Conservation (phyloP, 352 stramenopile genomes). For the Halophytophthora polymorphica region DNA sequence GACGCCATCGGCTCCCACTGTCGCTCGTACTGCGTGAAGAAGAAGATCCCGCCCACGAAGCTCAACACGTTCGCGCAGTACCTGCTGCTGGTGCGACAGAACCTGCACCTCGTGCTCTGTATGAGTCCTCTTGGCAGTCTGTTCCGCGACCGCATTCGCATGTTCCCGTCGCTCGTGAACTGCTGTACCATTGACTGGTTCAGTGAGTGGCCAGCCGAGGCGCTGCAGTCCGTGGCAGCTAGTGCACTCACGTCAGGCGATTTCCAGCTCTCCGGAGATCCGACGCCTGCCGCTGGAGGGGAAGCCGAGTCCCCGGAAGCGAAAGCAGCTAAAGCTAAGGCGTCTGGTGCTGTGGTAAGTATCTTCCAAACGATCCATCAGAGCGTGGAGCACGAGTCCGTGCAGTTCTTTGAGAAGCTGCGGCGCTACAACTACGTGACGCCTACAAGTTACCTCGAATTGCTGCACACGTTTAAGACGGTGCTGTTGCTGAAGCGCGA, state of each 20-base stretch:
- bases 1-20: conserved; percentile 91
- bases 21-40: conserved; percentile 89
- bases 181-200: conserved; percentile 91
- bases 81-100: conserved; percentile 89
- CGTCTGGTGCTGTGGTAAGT: conserved; percentile 47
- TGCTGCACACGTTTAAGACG: conserved; percentile 92
- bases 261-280: conserved; percentile 48
- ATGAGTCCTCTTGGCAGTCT: conserved; percentile 90
- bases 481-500: conserved; percentile 88
- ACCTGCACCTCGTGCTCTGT: conserved; percentile 91
- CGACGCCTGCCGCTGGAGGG: conserved; percentile 4
- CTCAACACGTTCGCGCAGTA: conserved; percentile 95
- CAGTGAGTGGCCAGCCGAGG: conserved; percentile 82
- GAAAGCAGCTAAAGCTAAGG: conserved; percentile 14
- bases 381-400: conserved; percentile 79
- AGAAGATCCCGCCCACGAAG: conserved; percentile 88
- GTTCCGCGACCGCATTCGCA: conserved; percentile 90
- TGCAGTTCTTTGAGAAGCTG: conserved; percentile 86
- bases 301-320: conserved; percentile 16
- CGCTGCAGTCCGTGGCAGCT: conserved; percentile 71
- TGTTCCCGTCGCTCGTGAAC: conserved; percentile 89
- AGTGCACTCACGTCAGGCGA: conserved; percentile 45
- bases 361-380: conserved; percentile 89
- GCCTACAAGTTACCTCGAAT: conserved; percentile 91
- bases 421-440: conserved; percentile 93